Base-by-base conservation (phyloP, 495 filamentous ascomycete genomes). In the Talaromyces stipitatus region DNA sequence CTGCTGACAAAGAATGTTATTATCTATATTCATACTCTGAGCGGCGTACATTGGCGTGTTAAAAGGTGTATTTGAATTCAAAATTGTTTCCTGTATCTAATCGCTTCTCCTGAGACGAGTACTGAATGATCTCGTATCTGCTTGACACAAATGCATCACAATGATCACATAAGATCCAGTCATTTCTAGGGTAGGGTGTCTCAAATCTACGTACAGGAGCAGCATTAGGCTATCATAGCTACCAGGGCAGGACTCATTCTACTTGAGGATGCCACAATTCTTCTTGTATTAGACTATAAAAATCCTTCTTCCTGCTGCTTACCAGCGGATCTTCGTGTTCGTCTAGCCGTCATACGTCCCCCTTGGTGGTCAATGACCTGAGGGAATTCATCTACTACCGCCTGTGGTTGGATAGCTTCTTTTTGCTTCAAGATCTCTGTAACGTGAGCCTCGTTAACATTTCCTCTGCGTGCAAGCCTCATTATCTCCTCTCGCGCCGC, bases 401-500 rank as follows among this genome's bases (percentile, higher is more conserved):
- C 54, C n/a, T 54, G 51, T 27, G 33, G 54, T 20, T 55, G 54
- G 7, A 45, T 27, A 16, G 16, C 24, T 45, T 20, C 22, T 45
- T 46, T 54, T 26, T 55, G 33, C 18, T 55, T 46, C 23, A 55
- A 22, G 29, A 38, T 46, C 23, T 32, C 38, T 10, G 36, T 11
- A 22, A 55, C 26, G 9, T 41, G 26, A 18, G 33, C 23, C 33
- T 55, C 54, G 29, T 55, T 24, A 3, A 46, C 54, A 12, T 55
- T 55, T 43, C 54, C 54, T 55, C 75, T 76, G 5, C 75, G 74
- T 4, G 78, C 77, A 54, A 74, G 60, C 2, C 64, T 62, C 22
- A 74, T 67, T 18, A 82, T 74, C 54, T 76, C 68, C 32, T 76
- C 71, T 38, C 78, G 67, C 73, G 78, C 78, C 16, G 76, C 75